Evolutionary conservation across 306 rosid genomes (phyloP).

Genomic region (Benincasa hispida): DNA sequence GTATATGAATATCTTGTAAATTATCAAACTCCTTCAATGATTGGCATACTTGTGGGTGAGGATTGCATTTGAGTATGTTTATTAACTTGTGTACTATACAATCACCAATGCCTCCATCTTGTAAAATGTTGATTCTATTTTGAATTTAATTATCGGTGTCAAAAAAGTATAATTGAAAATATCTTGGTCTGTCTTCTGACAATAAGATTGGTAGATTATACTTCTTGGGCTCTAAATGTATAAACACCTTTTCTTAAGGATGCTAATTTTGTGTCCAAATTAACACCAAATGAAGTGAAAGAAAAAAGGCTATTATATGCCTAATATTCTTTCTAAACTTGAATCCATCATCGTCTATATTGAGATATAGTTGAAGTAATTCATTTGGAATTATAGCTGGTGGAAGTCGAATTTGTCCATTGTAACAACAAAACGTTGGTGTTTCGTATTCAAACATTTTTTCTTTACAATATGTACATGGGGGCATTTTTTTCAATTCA

Average conservation of each 20-base stretch:
- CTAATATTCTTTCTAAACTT: too few relatives aligned
- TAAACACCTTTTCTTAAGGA: not conserved
- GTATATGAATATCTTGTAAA: not conserved
- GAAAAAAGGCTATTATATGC: not conserved
- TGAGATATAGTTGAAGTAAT: too few relatives aligned
- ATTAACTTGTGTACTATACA: not conserved
- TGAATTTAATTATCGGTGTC: not conserved
- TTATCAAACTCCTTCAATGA: not conserved
- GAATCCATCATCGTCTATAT: too few relatives aligned
- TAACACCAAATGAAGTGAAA: not conserved
- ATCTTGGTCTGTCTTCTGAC: not conserved
- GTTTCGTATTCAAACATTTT: too few relatives aligned
- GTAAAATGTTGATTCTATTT: not conserved
- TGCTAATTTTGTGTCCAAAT: not conserved
- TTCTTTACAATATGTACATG: too few relatives aligned
- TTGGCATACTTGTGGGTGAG: not conserved
- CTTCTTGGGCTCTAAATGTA: not conserved
- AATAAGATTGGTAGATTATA: not conserved
- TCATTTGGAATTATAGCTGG: too few relatives aligned
- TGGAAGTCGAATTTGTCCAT: too few relatives aligned
- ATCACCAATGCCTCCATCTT: not conserved
- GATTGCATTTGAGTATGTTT: not conserved
- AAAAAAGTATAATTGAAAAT: not conserved
- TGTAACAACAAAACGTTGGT: too few relatives aligned
- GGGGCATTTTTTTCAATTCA: too few relatives aligned